phyloP scores from a whole-genome alignment of 169 alveolate genomes.

The Eimeria falciformis region DNA sequence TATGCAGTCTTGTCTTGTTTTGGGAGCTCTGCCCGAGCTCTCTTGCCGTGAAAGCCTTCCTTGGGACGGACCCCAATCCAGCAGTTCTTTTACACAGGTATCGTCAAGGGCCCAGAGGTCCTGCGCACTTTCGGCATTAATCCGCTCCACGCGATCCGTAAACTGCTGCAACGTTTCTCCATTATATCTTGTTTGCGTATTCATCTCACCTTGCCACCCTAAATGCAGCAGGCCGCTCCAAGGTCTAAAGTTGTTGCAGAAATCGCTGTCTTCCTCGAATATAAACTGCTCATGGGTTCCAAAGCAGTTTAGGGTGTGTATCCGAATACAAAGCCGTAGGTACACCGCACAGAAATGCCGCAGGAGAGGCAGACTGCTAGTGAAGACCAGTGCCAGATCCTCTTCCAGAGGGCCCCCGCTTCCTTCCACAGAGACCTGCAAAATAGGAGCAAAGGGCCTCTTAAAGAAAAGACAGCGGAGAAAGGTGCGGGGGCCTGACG shows the following conservation, averaged over 20 bases:
- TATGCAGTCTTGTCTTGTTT: not conserved
- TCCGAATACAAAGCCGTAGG: not conserved
- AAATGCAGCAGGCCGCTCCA: not conserved
- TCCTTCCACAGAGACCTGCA: not conserved
- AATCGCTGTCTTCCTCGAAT: not conserved
- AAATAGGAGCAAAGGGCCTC: not conserved
- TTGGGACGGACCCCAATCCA: not conserved
- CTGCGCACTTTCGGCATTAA: not conserved
- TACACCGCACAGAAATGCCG: not conserved
- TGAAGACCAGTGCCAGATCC: not conserved
- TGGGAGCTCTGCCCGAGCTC: not conserved
- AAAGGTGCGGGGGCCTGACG: not conserved
- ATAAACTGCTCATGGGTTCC: not conserved
- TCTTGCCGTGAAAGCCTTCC: not conserved
- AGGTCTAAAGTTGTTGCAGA: not conserved
- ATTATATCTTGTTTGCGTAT: not conserved
- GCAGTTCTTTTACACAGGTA: not conserved
- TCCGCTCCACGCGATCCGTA: not conserved
- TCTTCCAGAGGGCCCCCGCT: not conserved
- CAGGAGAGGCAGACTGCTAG: not conserved
- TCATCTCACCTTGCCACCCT: not conserved
- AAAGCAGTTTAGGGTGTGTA: not conserved
- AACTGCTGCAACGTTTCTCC: not conserved
- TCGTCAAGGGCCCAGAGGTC: not conserved
- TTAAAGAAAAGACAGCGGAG: slow-evolving; percentile 18